Evolutionary conservation across 108 stramenopile species (phyloP).

Genomic region (Skeletonema marinoi): DNA sequence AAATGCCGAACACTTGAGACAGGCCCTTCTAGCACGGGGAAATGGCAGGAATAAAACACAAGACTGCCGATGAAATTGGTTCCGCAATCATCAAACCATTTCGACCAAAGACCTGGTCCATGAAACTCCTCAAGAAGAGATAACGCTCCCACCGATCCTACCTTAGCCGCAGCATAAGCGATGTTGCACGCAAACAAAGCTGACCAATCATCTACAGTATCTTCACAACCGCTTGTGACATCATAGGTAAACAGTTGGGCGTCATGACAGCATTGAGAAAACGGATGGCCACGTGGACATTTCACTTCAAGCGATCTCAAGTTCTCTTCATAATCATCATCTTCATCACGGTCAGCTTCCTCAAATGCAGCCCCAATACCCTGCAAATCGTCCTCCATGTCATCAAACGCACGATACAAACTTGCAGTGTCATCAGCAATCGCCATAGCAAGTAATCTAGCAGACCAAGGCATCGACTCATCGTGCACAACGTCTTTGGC

Average conservation of each 20-base stretch:
- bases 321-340: not conserved
- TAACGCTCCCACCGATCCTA: not conserved
- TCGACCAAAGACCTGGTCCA: not conserved
- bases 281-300: not conserved
- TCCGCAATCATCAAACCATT: not conserved
- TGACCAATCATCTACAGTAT: not conserved
- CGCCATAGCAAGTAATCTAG: constrained; percentile 21
- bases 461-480: constrained; percentile 7
- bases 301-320: too few species aligned
- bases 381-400: not conserved
- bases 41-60: not conserved
- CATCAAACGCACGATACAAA: not conserved
- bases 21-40: not conserved
- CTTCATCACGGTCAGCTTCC: not conserved
- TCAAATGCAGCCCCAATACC: not conserved
- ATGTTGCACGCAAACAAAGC: constrained; percentile 5
- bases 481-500: not conserved
- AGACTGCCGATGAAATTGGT: not conserved
- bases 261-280: not conserved
- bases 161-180: not conserved
- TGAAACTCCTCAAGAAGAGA: not conserved
- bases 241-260: too few species aligned
- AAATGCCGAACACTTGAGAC: not conserved
- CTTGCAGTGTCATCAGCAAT: constrained; percentile 9
- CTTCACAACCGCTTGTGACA: not conserved